Evolutionary conservation across 306 rosid species (phyloP).

Genomic region (Pyrus communis): DNA sequence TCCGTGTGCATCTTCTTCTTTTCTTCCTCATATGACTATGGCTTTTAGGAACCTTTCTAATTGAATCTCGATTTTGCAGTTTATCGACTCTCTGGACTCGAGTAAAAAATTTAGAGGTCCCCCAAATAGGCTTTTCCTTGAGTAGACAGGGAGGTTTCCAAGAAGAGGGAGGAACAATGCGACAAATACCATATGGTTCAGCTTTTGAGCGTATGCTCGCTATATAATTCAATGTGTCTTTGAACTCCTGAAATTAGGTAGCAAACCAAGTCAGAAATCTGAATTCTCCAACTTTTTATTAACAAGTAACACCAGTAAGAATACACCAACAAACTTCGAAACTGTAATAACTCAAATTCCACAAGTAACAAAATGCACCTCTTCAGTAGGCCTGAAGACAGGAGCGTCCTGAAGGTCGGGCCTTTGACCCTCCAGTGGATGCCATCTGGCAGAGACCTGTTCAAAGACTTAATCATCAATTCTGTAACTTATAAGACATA

Average conservation of each 20-base stretch:
- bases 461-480: conserved; percentile 26
- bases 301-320: conserved; percentile 12
- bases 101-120: conserved; percentile 72
- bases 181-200: conserved; percentile 90
- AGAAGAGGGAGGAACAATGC: conserved; percentile 92
- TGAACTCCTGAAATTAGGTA: conserved; percentile 64
- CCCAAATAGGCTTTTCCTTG: conserved; percentile 66
- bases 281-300: conserved; percentile 12
- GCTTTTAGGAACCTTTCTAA: conserved; percentile 45
- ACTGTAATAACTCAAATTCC: conserved; percentile 7
- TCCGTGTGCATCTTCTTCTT: conserved; percentile 69
- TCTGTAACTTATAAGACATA: background rate
- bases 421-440: conserved; percentile 64
- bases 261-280: conserved; percentile 22
- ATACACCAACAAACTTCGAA: background rate
- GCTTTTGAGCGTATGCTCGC: conserved; percentile 75
- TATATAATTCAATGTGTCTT: conserved; percentile 79
- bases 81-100: conserved; percentile 94
- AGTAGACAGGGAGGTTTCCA: conserved; percentile 97
- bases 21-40: conserved; percentile 66
- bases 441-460: conserved; percentile 93
- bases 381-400: conserved; percentile 83
- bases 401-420: conserved; percentile 81
- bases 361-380: conserved; percentile 48
- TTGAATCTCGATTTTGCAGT: conserved; percentile 84